A percentile compares a stretch with the other conserved stretches of the same genome.
Evolutionary conservation across 352 stramenopile genomes (phyloP).

Genomic region (Phytopythium delawarense): DNA sequence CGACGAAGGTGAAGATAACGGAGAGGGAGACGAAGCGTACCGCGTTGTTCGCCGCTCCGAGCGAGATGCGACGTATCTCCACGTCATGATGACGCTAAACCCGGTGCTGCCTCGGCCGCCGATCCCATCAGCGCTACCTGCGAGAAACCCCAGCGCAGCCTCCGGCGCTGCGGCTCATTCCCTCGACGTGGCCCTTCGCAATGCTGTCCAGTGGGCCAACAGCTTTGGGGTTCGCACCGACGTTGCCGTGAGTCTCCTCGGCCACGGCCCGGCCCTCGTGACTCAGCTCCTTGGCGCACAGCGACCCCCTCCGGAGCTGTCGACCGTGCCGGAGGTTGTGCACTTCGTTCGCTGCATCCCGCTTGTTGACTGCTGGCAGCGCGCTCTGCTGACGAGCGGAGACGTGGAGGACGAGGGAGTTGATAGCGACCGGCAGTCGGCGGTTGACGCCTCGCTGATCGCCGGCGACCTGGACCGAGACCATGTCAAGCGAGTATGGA

Average conservation of each 20-base stretch:
- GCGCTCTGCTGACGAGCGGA: neutral
- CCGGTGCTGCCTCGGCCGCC: slow-evolving; percentile 48
- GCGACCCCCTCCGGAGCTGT: slow-evolving; percentile 45
- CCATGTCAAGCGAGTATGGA: slow-evolving; percentile 69
- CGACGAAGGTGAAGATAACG: slow-evolving; percentile 19
- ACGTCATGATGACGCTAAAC: slow-evolving; percentile 86
- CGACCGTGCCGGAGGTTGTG: slow-evolving; percentile 31
- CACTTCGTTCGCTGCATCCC: slow-evolving; percentile 92
- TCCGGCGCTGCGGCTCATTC: slow-evolving; percentile 8
- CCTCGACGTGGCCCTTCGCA: neutral
- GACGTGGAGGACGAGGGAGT: neutral
- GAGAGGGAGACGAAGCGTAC: slow-evolving; percentile 29
- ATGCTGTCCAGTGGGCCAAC: neutral
- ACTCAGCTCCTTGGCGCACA: slow-evolving; percentile 73
- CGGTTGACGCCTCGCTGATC: neutral
- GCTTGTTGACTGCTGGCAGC: slow-evolving; percentile 87
- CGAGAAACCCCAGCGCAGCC: neutral
- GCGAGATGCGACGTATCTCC: slow-evolving; percentile 75
- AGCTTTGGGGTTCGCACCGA: slow-evolving; percentile 6
- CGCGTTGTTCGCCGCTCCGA: slow-evolving; percentile 30
- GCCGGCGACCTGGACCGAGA: neutral
- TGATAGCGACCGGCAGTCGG: neutral
- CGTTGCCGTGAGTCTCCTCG: slow-evolving; percentile 77
- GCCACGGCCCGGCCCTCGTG: slow-evolving; percentile 59
- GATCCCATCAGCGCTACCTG: neutral